Base-by-base conservation (phyloP, 2,329 filamentous ascomycete species). In the Pestalotiopsis sp. region DNA sequence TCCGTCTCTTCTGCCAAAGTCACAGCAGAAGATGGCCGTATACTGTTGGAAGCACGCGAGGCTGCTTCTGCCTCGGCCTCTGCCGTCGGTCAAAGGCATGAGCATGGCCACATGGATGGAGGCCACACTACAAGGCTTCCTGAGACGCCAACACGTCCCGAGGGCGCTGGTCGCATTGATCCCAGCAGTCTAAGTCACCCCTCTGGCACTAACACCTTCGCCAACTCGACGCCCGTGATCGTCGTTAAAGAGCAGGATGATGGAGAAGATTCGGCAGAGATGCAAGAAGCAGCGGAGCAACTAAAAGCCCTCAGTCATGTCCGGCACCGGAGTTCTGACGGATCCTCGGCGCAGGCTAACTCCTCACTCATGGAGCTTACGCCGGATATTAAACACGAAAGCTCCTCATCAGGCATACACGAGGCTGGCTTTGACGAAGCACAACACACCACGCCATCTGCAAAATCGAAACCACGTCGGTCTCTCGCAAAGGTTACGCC, bases 211-310 rank as follows among this genome's bases (percentile, higher is more conserved):
- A 58, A 72, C 2, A 58, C 74, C 25, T 78, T 76, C 69, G 39
- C 73, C 17, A 74, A 69, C 36, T 71, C 73, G 11, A 76, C 74
- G 11, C 73, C 77, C 2, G 71, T 68, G 2, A 81, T 77, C 2
- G 71, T 70, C 59, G 72, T 77, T 14, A 78, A 79, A 2, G 76
- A 78, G 39, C 85, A 86, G 68, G 79, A 85, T 36, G 83, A 87
- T 41, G 85, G 84, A 4, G 88, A 90, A 74, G 89, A 91, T 68
- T 89, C 89, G n/a, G 88, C 87, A 9, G 89, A 91, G 78, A 91
- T 91, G 88, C 88, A 91, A 72, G 88, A 91, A 76, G 89, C 89
- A 23, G 89, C 89, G 3, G 89, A 91, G 74, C 89, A 91, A 76
- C 82, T 91, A 5, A 91, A 91, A 73, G 89, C 89, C 1, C 77